Evolutionary conservation across 2,329 filamentous ascomycete genomes (phyloP).

Genomic region (Fusarium praegraminearum): DNA sequence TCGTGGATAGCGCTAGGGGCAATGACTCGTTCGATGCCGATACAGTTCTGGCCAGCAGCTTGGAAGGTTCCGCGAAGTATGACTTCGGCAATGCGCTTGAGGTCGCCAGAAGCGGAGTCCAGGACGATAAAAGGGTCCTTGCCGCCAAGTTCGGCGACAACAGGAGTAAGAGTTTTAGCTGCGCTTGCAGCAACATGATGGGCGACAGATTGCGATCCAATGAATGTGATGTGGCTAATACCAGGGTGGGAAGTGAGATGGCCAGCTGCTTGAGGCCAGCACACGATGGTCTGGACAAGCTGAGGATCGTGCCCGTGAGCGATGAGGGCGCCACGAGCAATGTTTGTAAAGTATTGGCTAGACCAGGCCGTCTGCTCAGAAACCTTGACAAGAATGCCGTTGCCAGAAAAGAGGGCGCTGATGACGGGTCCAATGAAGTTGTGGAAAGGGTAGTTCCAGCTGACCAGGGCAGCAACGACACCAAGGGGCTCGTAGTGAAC

Average conservation of each 20-base stretch:
- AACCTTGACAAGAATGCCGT: slow-evolving; percentile 91
- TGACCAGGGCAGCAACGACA: slow-evolving; percentile 91
- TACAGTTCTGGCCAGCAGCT: slow-evolving; percentile 95
- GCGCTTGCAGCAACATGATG: slow-evolving; percentile 89
- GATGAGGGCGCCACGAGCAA: slow-evolving; percentile 81
- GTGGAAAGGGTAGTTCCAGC: slow-evolving; percentile 98
- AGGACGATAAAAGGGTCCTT: slow-evolving; percentile 94
- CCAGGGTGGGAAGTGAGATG: slow-evolving; percentile 86
- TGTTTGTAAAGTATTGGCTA: slow-evolving; percentile 81
- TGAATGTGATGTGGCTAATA: slow-evolving; percentile 94
- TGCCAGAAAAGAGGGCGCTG: slow-evolving; percentile 89
- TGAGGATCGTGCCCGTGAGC: slow-evolving; percentile 86
- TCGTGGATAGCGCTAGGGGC: slow-evolving; percentile 82
- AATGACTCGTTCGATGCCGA: slow-evolving; percentile 94
- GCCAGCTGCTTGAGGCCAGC: slow-evolving; percentile 86
- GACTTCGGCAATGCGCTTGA: slow-evolving; percentile 81
- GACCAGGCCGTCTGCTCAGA: slow-evolving; percentile 98
- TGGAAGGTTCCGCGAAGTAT: slow-evolving; percentile 95
- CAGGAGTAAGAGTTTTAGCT: slow-evolving; percentile 85
- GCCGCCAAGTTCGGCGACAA: slow-evolving; percentile 91
- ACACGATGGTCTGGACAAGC: slow-evolving; percentile 85
- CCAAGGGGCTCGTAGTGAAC: slow-evolving; percentile 93
- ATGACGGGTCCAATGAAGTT: slow-evolving; percentile 94
- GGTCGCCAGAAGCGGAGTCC: slow-evolving; percentile 75
- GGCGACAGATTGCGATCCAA: slow-evolving; percentile 88